Percentiles rank a stretch among this genome's conserved stretches.
These are phyloP conservation scores for Glycine tomentella DNA, from an alignment of 306 rosid genomes.

Conservation along the genomic window DNA sequence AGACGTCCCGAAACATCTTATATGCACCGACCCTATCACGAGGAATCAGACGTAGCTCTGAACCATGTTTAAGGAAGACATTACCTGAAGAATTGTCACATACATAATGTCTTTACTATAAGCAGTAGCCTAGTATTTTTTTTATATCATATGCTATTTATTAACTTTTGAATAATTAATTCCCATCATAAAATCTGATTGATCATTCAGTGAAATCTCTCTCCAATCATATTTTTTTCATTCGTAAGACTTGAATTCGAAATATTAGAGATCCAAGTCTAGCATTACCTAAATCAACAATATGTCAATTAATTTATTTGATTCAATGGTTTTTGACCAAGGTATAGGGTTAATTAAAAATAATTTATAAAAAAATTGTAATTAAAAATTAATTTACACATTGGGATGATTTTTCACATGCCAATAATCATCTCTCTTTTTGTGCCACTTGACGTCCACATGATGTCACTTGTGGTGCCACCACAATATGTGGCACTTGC, in stretches of 20 bases:
- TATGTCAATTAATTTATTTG: not conserved
- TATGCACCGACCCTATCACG: constrained; percentile 55
- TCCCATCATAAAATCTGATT: too few relatives aligned
- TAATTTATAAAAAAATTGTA: not conserved
- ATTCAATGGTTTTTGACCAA: not conserved
- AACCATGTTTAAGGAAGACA: constrained; percentile 59
- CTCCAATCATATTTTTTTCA: too few relatives aligned
- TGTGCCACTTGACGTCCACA: too few relatives aligned
- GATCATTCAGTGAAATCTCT: too few relatives aligned
- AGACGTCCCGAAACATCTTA: too few relatives aligned
- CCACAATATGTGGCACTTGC: not conserved
- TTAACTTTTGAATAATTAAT: too few relatives aligned
- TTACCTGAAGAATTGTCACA: constrained; percentile 41
- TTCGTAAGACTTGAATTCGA: too few relatives aligned
- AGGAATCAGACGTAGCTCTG: constrained; percentile 56
- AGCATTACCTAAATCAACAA: not conserved
- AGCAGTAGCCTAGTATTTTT: not conserved
- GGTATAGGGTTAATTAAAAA: not conserved
- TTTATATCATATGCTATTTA: too few relatives aligned
- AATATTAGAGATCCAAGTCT: not conserved
- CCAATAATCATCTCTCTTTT: too few relatives aligned
- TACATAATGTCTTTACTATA: not conserved
- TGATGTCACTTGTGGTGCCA: too few relatives aligned
- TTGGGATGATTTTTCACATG: not conserved
- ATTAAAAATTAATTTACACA: not conserved